Base-by-base conservation (phyloP, 2,329 filamentous ascomycete species). In the Claviceps humidiphila region DNA sequence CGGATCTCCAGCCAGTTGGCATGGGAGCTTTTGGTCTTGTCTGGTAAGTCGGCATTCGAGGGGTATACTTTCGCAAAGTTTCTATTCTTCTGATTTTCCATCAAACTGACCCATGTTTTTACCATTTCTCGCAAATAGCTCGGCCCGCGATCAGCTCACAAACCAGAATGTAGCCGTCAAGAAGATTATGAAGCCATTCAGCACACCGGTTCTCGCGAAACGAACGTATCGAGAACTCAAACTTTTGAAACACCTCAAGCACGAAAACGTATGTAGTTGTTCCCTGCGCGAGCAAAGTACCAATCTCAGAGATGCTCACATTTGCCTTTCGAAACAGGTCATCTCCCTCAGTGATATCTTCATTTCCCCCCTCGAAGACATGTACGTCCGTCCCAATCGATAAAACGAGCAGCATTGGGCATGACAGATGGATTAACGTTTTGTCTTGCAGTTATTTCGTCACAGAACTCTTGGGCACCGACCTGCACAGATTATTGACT, bases 151-250 rank as follows among this genome's bases (percentile, higher is more conserved):
- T 70, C 90, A 97, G 75, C 89, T 98, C 71, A 97, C 93, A 55
- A 87, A 81, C 68, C 90, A 96, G 71, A 89, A 90, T 71, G 93
- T 98, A 56, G 93, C 93, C 54, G 90, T 98, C 68, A 98, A 98
- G 81, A 98, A 98, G 81, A 98, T 98, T 66, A 97, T 98, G 91
- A 98, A 97, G 77, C 93, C 93, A 9, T 98, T 98, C 73, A 96
- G 90, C 77, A 98, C 93, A n/a, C 90, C 93, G 1, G 93, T 98
- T 54, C 78, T 98, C 47, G 93, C 93, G 54, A 98, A 98, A 77
- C 82, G 93, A 66, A 98, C 93, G 59, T 98, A 98, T 70, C 84
- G 93, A 65, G 93, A 98, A 71, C 75, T 98, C 66, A 98, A 97
- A 76, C 80, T 98, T 57, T 76, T 98, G 64, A 98, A 97, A 76